Evolutionary conservation across 495 filamentous ascomycete species (phyloP), one percentile per base, ranked within the genome.

Genomic region (Xylaria cubensis): DNA sequence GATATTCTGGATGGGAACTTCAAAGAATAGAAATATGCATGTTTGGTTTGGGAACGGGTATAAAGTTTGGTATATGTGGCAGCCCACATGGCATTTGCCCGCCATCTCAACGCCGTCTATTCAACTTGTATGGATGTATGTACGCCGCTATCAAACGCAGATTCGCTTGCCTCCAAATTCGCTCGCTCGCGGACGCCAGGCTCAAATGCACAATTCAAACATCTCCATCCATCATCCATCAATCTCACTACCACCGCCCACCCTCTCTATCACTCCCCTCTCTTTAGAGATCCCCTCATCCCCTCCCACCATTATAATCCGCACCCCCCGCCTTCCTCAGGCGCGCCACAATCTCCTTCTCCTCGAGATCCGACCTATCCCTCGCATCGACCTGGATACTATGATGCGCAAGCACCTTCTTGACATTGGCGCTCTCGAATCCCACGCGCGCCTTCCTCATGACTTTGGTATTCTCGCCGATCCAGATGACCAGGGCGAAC

Each of bases 361-460:
- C 86, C 69, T 88, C 84, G 36, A 90, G 75, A 56, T 90, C 88
- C 15, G 77, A 67, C 74, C 76, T 79, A 63, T 89, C 86, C 64
- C 78, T 76, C 1, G 88, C 87, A 63, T 88, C 83, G 29, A 90
- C 82, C 74, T 85, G 79, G 17, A 90, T 83, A 69, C 81, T 84
- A 70, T 88, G 86, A 69, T 88, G 86, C 13, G 79, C 73, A n/a
- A 90, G 75, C 46, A 85, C 85, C 76, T 79, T 82, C 80, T 88
- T 89, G 44, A 90, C 88, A 64, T 76, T 80, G n/a, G 84, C 86
- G 75, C 79, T 83, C 84, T 90, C 87, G 77, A 90, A 86, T 72
- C 82, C 83, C 55, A 86, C 86, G 59, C 87, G 80, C 9, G 87
- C 88, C 77, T 90, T 90, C 26, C 87, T 81, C 88, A 90, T 90